Base-by-base conservation (phyloP, 345 rosid genomes). In the Populus deltoides region DNA sequence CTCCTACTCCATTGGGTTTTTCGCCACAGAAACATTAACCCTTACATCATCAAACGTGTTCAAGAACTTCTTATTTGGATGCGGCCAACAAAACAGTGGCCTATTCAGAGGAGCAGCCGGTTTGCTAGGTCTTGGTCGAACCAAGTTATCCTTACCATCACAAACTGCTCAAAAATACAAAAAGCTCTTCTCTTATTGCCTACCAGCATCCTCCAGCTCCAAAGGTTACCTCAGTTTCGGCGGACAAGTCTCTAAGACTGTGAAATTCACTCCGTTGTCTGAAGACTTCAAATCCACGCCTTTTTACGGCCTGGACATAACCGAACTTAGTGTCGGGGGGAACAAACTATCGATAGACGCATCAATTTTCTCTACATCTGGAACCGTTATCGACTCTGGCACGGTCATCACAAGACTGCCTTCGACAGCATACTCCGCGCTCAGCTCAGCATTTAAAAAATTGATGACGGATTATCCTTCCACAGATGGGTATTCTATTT, bases 371-470 rank as follows among this genome's bases (percentile, higher is more conserved):
- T 13, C 77, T 0, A 47, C 12, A 1, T 27, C 74, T 1, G 79
- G 79, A 0, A 59, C 82, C 2, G 39, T 82, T 31, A 77, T 84
- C 6, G 89, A 85, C 65, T 84, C 86, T 0, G 87, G 87, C 57
- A 81, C 82, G 5, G 77, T 74, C 33, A 79, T 83, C 47, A 79
- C 85, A 22, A 75, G 83, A 10, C 25, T 86, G 67, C 86, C 80
- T 7, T 85, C 83, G 17, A 68, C 79, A 1, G 86, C 80, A 0
- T 83, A 83, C 71, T 25, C 49, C 2, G 71, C 78, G 33, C 72
- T 83, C 24, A 35, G 68, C 22, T 15, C 78, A 0, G 75, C 74
- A 1, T 74, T 86, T 65, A 9, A 38, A 72, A 17, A 77, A 47
- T 7, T 15, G 2, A 79, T 83, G 89, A 22, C 71, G 1, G 24